A percentile compares a stretch with the other conserved stretches of the same genome.
These are phyloP conservation scores for Paramecium octaurelia DNA, from an alignment of 73 alveolate species.

Conservation along the genomic window DNA sequence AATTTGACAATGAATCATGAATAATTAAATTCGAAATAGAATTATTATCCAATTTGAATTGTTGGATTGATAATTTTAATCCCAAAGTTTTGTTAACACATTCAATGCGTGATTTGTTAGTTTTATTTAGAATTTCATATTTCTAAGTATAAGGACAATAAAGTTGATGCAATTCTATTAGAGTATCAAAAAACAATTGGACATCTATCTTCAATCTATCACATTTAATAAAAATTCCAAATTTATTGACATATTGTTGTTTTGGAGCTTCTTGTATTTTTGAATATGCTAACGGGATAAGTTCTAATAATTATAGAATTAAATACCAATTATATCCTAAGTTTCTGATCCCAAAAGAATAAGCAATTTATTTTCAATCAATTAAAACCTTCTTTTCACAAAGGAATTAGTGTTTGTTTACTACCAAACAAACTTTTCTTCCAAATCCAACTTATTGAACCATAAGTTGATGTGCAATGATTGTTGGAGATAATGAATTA, in stretches of 20 bases:
- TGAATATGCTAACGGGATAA: background rate
- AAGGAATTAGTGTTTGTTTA: background rate
- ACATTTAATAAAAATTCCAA: background rate
- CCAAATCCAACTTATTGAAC: background rate
- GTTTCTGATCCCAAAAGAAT: background rate
- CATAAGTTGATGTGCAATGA: background rate
- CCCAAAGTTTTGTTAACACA: background rate
- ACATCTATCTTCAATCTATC: background rate
- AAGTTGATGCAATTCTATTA: background rate
- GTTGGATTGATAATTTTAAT: background rate
- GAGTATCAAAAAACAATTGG: background rate
- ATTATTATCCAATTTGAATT: background rate
- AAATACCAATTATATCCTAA: background rate
- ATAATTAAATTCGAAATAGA: background rate
- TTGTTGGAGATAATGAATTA: background rate
- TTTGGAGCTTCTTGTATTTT: background rate
- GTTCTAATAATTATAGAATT: background rate
- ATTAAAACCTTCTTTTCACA: background rate
- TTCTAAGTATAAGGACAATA: background rate
- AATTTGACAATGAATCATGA: background rate
- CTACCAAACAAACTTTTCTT: background rate
- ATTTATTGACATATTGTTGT: background rate
- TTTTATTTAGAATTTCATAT: background rate
- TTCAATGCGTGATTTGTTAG: background rate
- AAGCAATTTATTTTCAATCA: background rate